phyloP scores from a whole-genome alignment of 129 eudicot species.

The Tagetes patula region DNA sequence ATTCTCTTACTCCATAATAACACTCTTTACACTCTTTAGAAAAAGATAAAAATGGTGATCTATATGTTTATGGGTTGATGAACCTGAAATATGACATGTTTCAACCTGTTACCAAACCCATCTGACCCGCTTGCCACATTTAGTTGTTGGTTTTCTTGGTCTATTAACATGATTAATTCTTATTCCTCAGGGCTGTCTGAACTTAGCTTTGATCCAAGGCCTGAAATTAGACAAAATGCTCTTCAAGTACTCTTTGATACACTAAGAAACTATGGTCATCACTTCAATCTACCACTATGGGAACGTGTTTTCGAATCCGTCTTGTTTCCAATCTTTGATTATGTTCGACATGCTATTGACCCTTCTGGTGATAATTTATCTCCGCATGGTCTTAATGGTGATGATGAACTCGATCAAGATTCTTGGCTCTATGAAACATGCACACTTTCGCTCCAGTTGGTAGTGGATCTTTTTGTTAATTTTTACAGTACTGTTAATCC shows the following conservation, averaged over 20 bases:
- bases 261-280: conserved; percentile 89
- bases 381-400: conserved; percentile 34
- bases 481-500: conserved; percentile 88
- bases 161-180: neutral
- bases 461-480: conserved; percentile 89
- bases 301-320: conserved; percentile 89
- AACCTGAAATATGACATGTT: neutral
- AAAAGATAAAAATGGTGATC: neutral
- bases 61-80: neutral
- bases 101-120: neutral
- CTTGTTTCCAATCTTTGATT: conserved; percentile 90
- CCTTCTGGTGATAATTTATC: conserved; percentile 36
- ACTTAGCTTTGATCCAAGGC: conserved; percentile 95
- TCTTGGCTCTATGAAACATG: conserved; percentile 98
- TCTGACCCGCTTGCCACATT: neutral
- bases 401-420: conserved; percentile 75
- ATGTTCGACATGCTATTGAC: conserved; percentile 84
- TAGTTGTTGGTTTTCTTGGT: neutral
- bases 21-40: neutral
- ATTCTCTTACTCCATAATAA: no score
- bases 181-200: conserved; percentile 82
- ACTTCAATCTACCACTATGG: conserved; percentile 87
- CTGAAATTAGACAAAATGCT: conserved; percentile 91
- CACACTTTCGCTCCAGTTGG: conserved; percentile 88
- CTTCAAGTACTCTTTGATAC: conserved; percentile 92